Evolutionary conservation across 495 filamentous ascomycete genomes (phyloP), one percentile per base, ranked within the genome.

Genomic region (Penicillium arizonense): DNA sequence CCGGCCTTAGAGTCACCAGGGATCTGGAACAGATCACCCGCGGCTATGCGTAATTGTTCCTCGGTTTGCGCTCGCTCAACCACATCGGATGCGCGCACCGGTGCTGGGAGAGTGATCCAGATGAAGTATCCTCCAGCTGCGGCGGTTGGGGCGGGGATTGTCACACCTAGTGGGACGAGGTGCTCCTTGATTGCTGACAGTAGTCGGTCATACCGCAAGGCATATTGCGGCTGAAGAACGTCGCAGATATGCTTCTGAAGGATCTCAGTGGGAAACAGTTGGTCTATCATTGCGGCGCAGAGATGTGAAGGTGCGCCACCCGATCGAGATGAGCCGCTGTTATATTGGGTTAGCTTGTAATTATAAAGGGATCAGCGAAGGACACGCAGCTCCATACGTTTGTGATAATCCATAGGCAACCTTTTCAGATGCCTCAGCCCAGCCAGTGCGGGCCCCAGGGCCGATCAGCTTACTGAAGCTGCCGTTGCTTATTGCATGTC

Each of bases 381-480:
- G 21, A 32, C 34, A 43, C 3, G 6, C 34, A 34, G 41, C 21
- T 41, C 59, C 82, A 58, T 76, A 87, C 85, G 74, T 71, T 75
- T 88, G 83, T 7, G 84, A 80, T 3, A 90, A 57, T 1, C 87
- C 89, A 59, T 77, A 75, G 0, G 82, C 82, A 49, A 95, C 75
- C 46, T 84, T 87, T 16, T 77, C 67, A 3, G 86, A 82, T 13
- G 77, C 85, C 63, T 96, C 91, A 1, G 82, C 80, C 91, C 91
- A 97, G 16, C 91, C 91, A 2, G 87, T 90, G 30, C 91, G 74
- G 33, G 85, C 58, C 0, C 91, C 92, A 0, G 91, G 91, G 0
- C 82, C 88, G n/a, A 85, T 77, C 13, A 96, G 78, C 69, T 97
- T 97, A 59, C 81, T 87, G 69, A 96, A 96, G 13, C 81, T 87